A percentile compares a stretch with the other conserved stretches of the same genome.
These are phyloP conservation scores for Ascochyta fabae DNA, from an alignment of 2,329 filamentous ascomycete genomes.

Conservation along the genomic window DNA sequence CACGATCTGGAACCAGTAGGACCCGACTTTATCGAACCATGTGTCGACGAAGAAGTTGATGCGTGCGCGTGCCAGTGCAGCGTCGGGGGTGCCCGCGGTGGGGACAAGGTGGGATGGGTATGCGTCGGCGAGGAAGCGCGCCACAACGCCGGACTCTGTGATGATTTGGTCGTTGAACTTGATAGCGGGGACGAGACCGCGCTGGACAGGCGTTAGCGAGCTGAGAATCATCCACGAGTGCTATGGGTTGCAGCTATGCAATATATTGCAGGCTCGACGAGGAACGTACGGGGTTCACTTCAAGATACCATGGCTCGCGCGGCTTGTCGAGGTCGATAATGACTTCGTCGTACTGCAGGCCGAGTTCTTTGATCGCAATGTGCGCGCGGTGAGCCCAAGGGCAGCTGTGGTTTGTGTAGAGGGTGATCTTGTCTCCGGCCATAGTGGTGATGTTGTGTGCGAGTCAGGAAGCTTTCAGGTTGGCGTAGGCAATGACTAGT, in stretches of 20 bases:
- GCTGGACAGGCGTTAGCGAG: constrained; percentile 41
- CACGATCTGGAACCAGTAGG: constrained; percentile 55
- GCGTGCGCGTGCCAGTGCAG: constrained; percentile 68
- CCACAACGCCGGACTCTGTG: constrained; percentile 75
- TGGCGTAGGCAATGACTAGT: constrained; percentile 7
- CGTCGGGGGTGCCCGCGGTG: constrained; percentile 58
- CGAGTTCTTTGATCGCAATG: constrained; percentile 71
- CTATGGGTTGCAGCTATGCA: background rate
- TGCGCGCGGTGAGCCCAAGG: constrained; percentile 80
- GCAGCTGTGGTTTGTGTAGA: constrained; percentile 74
- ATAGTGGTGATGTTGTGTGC: background rate
- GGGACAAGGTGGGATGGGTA: constrained; percentile 73
- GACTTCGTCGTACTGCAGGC: constrained; percentile 71
- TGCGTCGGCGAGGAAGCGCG: constrained; percentile 72
- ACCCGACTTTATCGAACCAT: constrained; percentile 67
- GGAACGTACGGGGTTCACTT: constrained; percentile 69
- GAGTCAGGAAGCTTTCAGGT: constrained; percentile 8
- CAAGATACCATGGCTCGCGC: constrained; percentile 74
- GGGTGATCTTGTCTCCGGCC: constrained; percentile 59
- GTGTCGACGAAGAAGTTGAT: constrained; percentile 77
- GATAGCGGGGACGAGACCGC: constrained; percentile 76
- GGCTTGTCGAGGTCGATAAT: constrained; percentile 74
- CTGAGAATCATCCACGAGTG: background rate
- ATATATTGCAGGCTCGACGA: background rate
- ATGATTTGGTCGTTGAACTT: constrained; percentile 69